Evolutionary conservation across 73 alveolate species (phyloP), one percentile per base, ranked within the genome.

Genomic region (Paramecium pentaurelia): DNA sequence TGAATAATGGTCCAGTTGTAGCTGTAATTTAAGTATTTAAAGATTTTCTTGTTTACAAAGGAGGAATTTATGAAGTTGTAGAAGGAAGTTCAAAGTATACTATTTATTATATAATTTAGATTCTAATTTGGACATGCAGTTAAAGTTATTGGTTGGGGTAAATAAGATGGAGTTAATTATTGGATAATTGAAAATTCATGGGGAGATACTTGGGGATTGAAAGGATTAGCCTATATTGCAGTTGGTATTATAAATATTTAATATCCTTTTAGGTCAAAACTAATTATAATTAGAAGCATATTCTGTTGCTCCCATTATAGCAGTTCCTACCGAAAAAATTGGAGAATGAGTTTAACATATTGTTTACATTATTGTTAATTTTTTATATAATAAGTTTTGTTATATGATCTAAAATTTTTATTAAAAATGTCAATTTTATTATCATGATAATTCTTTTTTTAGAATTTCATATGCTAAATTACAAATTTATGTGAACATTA

Each of bases 151-250:
- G 99, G 99, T 27, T 98, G 99, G 99, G 99, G 97, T 38, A 77
- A 88, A 54, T 97, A 96, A 71, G 95, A 93, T 71, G 97, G 96
- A 28, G 92, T 86, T 7, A 98, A 96, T 51, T 94, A 87, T 88
- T 97, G 99, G 99, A 95, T 97, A 37, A 91, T 97, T 86, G 99
- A 97, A 88, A 98, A 97, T 93, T 70, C 98, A 30, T 97, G 99
- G 99, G 99, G 99, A 58, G 95, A 92, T 58, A 97, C 94, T 73
- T 98, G 99, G 99, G 99, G 99, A 30, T 95, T 93, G 71, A 92
- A 97, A 71, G 99, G 99, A 36, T 95, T 92, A 92, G 99, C 97
- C 7, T 92, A 92, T 49, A 92, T 97, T 38, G 71, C 94, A 25
- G 95, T 93, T 22, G 95, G 97, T 30, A 54, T 54, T 18, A 1